Evolutionary conservation across 768 basidiomycete genomes (phyloP).

Genomic region (Rhodotorula diobovata): DNA sequence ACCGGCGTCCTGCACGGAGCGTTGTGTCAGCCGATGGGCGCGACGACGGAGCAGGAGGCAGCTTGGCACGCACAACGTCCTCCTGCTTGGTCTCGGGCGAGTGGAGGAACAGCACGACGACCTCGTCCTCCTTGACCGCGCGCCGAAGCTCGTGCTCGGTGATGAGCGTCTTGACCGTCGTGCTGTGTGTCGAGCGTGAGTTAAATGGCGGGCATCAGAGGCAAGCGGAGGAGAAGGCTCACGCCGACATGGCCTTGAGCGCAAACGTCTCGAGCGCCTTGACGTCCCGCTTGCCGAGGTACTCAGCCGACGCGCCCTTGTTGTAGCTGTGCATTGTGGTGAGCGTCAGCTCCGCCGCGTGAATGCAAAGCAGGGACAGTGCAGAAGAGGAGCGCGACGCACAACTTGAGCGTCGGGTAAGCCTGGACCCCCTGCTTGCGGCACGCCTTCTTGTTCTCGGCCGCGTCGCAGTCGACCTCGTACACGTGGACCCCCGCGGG

Average conservation of each 20-base stretch:
- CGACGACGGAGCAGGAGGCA: conserved; percentile 9
- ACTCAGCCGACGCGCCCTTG: conserved; percentile 64
- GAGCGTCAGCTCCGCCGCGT: neutral
- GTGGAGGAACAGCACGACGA: conserved; percentile 60
- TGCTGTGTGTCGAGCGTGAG: neutral
- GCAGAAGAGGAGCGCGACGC: conserved; percentile 45
- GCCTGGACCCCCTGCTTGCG: conserved; percentile 62
- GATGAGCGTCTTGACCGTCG: conserved; percentile 14
- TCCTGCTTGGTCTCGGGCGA: conserved; percentile 8
- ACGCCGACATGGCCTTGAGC: conserved; percentile 69
- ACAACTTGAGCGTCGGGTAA: conserved; percentile 78
- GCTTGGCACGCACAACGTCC: neutral
- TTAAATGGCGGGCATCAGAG: too few species aligned
- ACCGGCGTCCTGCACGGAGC: conserved; percentile 45
- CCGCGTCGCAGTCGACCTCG: conserved; percentile 79
- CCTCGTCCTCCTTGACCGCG: conserved; percentile 50
- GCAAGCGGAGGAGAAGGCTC: conserved; percentile 43
- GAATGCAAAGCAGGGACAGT: neutral
- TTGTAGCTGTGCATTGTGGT: conserved; percentile 46
- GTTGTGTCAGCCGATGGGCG: conserved; percentile 13
- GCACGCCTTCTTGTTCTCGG: conserved; percentile 61
- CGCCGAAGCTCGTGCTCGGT: conserved; percentile 26
- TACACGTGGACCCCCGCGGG: conserved; percentile 66
- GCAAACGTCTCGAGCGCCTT: conserved; percentile 69
- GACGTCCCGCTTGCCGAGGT: conserved; percentile 66